A percentile compares a stretch with the other conserved stretches of the same genome.
Conservation (phyloP, 768 basidiomycete species). For the Boletus vermiculosoides region DNA sequence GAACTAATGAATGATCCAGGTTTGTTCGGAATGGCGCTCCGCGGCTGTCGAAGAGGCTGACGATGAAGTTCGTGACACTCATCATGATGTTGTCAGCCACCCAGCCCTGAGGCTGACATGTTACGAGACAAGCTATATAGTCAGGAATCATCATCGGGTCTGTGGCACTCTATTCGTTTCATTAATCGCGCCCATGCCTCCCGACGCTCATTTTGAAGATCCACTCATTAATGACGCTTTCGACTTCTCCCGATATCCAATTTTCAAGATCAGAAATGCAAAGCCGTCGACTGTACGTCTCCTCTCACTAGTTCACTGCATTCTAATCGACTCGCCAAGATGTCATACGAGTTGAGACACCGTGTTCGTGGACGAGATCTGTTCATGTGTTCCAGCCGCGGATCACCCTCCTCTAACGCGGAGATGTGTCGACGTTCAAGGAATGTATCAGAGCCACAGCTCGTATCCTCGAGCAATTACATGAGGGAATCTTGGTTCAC, state of each 20-base stretch:
- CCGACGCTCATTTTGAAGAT: conserved; percentile 23
- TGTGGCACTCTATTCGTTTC: neutral
- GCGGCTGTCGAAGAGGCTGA: neutral
- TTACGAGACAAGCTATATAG: neutral
- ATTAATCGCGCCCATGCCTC: neutral
- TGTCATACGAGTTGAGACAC: neutral
- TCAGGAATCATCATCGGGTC: neutral
- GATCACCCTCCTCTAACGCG: neutral
- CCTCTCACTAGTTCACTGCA: neutral
- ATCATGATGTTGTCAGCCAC: conserved; percentile 11
- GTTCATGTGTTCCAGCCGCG: neutral
- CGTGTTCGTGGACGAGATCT: conserved; percentile 2
- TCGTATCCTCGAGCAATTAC: conserved; percentile 17
- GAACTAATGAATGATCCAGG: neutral
- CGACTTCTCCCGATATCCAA: conserved; percentile 17
- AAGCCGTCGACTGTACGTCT: conserved; percentile 7
- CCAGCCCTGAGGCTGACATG: conserved; percentile 15
- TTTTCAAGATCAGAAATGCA: neutral
- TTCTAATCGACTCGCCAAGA: neutral
- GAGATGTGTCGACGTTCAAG: conserved; percentile 2
- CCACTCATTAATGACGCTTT: conserved; percentile 22
- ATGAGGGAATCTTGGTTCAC: conserved; percentile 21
- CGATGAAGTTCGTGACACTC: too few species aligned
- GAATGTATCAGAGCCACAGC: conserved; percentile 26
- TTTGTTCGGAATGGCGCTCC: neutral